These are phyloP conservation scores for Zalerion maritima DNA, from an alignment of 495 filamentous ascomycete species.

Conservation along the genomic window DNA sequence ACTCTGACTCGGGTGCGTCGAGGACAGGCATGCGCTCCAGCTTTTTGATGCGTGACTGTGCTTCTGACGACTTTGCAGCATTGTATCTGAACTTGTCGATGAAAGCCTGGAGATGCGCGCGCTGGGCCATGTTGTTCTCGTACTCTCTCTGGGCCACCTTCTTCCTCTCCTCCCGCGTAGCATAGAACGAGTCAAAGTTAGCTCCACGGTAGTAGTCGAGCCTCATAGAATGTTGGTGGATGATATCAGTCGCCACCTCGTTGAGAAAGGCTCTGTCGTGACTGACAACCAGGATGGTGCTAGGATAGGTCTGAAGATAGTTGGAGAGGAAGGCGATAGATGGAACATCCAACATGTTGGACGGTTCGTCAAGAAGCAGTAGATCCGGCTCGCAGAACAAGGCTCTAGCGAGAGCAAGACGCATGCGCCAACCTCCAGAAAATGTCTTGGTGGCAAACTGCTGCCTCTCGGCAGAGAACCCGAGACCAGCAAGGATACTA, in stretches of 20 bases:
- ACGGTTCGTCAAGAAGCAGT: conserved; percentile 93
- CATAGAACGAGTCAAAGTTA: conserved; percentile 97
- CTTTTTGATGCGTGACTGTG: conserved; percentile 97
- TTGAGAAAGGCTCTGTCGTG: conserved; percentile 99
- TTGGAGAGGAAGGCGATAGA: conserved; percentile 98
- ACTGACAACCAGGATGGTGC: conserved; percentile 90
- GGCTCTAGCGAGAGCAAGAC: conserved; percentile 83
- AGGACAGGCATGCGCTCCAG: conserved; percentile 91
- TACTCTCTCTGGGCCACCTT: conserved; percentile 97
- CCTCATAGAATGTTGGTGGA: conserved; percentile 93
- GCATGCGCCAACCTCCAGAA: conserved; percentile 99
- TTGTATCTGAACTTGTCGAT: conserved; percentile 99
- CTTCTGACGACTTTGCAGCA: conserved; percentile 95
- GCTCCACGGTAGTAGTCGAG: conserved; percentile 98
- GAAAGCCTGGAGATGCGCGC: conserved; percentile 82
- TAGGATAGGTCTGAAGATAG: conserved; percentile 88
- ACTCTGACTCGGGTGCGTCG: conserved; percentile 82
- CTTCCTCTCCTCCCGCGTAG: conserved; percentile 88
- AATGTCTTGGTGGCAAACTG: conserved; percentile 93
- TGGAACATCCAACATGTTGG: conserved; percentile 99
- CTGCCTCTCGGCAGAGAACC: conserved; percentile 89
- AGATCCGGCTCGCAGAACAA: conserved; percentile 98
- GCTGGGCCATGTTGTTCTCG: conserved; percentile 91
- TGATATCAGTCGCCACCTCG: conserved; percentile 98
- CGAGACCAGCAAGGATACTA: conserved; percentile 89